Evolutionary conservation across 257 asterid genomes (phyloP), one percentile per base, ranked within the genome.

Genomic region (Linderniella brevidens): DNA sequence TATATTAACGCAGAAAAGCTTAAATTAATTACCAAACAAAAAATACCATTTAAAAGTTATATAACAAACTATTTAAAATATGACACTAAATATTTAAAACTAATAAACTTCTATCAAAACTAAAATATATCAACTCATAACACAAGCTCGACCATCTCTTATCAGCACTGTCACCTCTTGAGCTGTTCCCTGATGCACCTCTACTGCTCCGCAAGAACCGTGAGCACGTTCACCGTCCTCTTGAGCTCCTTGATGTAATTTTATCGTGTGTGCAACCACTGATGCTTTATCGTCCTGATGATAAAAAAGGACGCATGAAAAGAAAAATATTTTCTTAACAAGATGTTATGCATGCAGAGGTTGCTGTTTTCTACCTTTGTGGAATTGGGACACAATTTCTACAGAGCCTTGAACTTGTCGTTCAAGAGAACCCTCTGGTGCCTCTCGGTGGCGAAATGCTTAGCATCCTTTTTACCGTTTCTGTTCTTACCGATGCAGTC

Each of bases 361-460:
- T 2, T 15, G 4, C 6, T 19, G 14, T n/a, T n/a, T n/a, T n/a
- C 37, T 74, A 85, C 98, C 95, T 88, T 88, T 9, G 77, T 59
- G 38, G 94, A 92, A 42, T 64, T 69, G 1, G 96, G 93, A 19
- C 80, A 64, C 60, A 88, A 50, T 32, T 43, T 54, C 44, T 75
- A 71, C 47, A 88, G 52, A 59, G 84, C 81, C 13, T 60, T 18
- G 54, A 36, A 80, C 58, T 81, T 80, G 60, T 68, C 85, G 59
- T 69, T 84, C 59, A 78, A 47, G 14, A 74, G 76, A 11, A 72
- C 79, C 64, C 96, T 80, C 53, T 92, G 69, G 44, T 84, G 79
- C 69, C 67, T 84, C 61, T 80, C 98, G 15, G 99, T 84, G 17
- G 86, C 58, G 41, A 50, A 78, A 58, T 80, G 93, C 59, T 90